Evolutionary conservation across 306 rosid species (phyloP).

Genomic region (Cucurbita maxima): DNA sequence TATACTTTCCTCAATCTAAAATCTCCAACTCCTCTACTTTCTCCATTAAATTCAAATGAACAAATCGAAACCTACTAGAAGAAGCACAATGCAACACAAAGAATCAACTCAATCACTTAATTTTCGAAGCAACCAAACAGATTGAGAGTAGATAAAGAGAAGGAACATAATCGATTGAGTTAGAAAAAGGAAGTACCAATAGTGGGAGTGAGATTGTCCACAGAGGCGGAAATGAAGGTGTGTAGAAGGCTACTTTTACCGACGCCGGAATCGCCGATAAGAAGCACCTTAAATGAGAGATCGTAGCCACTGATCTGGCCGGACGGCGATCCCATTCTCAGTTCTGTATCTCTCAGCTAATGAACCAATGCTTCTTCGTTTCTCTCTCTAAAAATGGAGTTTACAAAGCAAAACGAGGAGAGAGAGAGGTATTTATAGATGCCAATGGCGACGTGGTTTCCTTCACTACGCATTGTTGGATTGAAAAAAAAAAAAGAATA

Average conservation of each 20-base stretch:
- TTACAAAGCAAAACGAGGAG: not conserved
- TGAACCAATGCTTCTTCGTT: not conserved
- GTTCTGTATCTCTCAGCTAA: not conserved
- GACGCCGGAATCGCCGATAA: slow-evolving; percentile 89
- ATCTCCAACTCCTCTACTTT: not conserved
- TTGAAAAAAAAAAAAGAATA: not conserved
- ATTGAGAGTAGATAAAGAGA: too few species aligned
- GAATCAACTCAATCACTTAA: not conserved
- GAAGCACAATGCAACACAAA: not conserved
- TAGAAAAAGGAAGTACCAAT: slow-evolving; percentile 32
- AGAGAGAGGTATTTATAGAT: not conserved
- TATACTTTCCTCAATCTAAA: not conserved
- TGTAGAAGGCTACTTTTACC: slow-evolving; percentile 87
- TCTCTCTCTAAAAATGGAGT: not conserved
- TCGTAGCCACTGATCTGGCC: slow-evolving; percentile 58
- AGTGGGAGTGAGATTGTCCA: slow-evolving; percentile 55
- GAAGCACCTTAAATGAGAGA: slow-evolving; percentile 81
- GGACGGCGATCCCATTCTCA: slow-evolving; percentile 56
- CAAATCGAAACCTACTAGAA: not conserved
- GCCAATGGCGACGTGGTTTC: not conserved
- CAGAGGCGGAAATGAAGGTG: slow-evolving; percentile 61
- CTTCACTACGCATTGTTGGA: not conserved
- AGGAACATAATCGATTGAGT: not conserved
- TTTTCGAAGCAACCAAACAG: not conserved
- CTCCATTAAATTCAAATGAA: not conserved